These are phyloP conservation scores for Mayamaea pseudoterrestris DNA, from an alignment of 108 stramenopile genomes.

Conservation along the genomic window DNA sequence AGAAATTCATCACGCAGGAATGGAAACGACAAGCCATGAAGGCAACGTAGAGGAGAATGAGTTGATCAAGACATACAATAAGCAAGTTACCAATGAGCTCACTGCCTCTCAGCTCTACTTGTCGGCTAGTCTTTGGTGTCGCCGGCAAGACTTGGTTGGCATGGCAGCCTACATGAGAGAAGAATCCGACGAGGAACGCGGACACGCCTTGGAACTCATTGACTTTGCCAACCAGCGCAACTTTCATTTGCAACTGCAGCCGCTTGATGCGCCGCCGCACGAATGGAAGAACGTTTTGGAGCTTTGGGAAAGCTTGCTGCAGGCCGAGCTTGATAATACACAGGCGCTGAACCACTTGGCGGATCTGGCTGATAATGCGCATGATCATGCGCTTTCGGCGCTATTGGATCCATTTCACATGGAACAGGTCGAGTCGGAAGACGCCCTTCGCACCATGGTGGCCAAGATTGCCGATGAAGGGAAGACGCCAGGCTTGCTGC, in stretches of 20 bases:
- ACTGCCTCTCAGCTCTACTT: constrained; percentile 19
- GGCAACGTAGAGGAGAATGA: too few species aligned
- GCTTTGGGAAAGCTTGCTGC: constrained; percentile 17
- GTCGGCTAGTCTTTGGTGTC: constrained; percentile 22
- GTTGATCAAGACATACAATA: constrained; percentile 7
- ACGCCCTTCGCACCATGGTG: constrained; percentile 14
- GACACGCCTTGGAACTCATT: constrained; percentile 14
- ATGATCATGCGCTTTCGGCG: constrained; percentile 11
- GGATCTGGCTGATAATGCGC: constrained; percentile 11
- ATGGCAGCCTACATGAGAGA: constrained; percentile 25
- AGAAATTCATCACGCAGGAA: too few species aligned
- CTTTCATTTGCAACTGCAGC: constrained; percentile 8
- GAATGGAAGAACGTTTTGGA: constrained; percentile 15
- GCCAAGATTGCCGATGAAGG: constrained; percentile 13
- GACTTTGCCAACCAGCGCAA: constrained; percentile 17
- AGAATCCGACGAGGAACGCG: constrained; percentile 22
- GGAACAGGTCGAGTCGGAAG: constrained; percentile 27
- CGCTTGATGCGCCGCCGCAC: constrained; percentile 10
- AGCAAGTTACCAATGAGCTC: constrained; percentile 21
- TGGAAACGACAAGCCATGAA: too few species aligned
- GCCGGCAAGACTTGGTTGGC: constrained; percentile 6
- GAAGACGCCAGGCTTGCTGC: constrained; percentile 13
- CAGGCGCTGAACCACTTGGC: constrained; percentile 15
- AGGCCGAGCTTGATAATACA: constrained; percentile 14
- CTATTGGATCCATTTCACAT: constrained; percentile 18